Conservation (phyloP, 495 filamentous ascomycete species). For the Cenococcum geophilum region DNA sequence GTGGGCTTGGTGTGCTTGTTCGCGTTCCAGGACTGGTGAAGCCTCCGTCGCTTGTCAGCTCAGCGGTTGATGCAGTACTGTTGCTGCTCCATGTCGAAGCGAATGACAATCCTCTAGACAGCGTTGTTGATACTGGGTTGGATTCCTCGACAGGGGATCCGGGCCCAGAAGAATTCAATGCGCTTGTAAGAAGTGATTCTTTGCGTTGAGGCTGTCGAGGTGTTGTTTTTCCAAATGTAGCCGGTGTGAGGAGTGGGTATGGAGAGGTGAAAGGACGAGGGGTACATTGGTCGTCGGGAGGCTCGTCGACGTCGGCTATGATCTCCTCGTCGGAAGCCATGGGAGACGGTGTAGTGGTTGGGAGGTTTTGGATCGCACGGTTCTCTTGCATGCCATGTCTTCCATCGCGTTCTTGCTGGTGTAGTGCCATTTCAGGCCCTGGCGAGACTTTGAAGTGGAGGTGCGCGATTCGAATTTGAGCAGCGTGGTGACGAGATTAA, state of each 20-base stretch:
- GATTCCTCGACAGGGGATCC: slow-evolving; percentile 21
- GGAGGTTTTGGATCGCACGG: slow-evolving; percentile 15
- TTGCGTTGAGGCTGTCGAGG: slow-evolving; percentile 19
- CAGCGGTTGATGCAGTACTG: slow-evolving; percentile 73
- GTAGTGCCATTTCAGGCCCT: slow-evolving; percentile 15
- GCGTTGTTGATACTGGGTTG: background rate
- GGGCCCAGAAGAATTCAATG: slow-evolving; percentile 16
- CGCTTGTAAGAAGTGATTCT: slow-evolving; percentile 26
- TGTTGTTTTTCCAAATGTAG: slow-evolving; percentile 22
- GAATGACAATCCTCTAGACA: slow-evolving; percentile 39
- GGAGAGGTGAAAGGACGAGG: slow-evolving; percentile 24
- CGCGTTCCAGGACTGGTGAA: slow-evolving; percentile 78
- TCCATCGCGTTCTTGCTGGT: slow-evolving; percentile 17
- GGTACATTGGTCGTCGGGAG: slow-evolving; percentile 28
- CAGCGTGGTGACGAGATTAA: background rate
- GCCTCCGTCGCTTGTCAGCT: slow-evolving; percentile 86
- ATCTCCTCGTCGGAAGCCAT: slow-evolving; percentile 26
- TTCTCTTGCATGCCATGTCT: slow-evolving; percentile 11
- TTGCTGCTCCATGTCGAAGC: slow-evolving; percentile 71
- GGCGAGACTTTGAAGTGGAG: background rate
- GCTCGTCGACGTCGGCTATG: slow-evolving; percentile 32
- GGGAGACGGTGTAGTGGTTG: slow-evolving; percentile 12
- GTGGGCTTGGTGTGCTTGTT: slow-evolving; percentile 82
- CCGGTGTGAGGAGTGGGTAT: slow-evolving; percentile 16
- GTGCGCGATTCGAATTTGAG: background rate